A percentile compares a stretch with the other conserved stretches of the same genome.
These are phyloP conservation scores for Ogataea nitratoaversa DNA, from an alignment of 805 yeast species.

Conservation along the genomic window DNA sequence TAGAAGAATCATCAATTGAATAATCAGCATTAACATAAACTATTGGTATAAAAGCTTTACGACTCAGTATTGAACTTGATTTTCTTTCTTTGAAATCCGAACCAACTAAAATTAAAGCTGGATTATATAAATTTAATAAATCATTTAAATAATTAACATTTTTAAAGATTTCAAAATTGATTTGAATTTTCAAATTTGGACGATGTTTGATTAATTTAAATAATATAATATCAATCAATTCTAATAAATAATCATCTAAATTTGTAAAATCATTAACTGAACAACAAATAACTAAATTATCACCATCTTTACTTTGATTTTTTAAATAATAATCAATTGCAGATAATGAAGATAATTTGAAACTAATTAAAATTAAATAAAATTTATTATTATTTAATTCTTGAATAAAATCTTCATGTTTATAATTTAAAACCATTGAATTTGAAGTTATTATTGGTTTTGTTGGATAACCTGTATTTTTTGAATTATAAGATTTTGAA, in stretches of 20 bases:
- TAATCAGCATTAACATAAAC: constrained; percentile 21
- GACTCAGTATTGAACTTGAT: constrained; percentile 25
- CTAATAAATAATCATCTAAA: constrained; percentile 20
- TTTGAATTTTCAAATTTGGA: constrained; percentile 37
- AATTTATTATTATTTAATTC: constrained; percentile 18
- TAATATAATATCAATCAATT: constrained; percentile 40
- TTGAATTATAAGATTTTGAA: constrained; percentile 7
- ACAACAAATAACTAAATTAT: constrained; percentile 49
- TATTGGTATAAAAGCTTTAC: constrained; percentile 24
- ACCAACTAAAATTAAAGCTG: constrained; percentile 47
- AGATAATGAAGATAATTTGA: constrained; percentile 69
- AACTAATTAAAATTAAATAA: constrained; percentile 53
- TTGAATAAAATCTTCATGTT: constrained; percentile 35
- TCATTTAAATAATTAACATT: constrained; percentile 48
- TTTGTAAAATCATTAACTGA: constrained; percentile 24
- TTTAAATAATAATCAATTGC: constrained; percentile 62
- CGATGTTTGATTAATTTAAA: constrained; percentile 21
- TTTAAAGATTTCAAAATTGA: constrained; percentile 55
- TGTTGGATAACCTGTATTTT: constrained; percentile 31
- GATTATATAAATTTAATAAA: constrained; percentile 53
- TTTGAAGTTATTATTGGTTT: constrained; percentile 29
- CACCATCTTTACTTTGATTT: constrained; percentile 54
- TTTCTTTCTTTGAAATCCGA: constrained; percentile 22
- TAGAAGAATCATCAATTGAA: constrained; percentile 7
- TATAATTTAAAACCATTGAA: constrained; percentile 38